Evolutionary conservation across 1,139 yeast genomes (phyloP).

Genomic region (Yamadazyma taylorii): DNA sequence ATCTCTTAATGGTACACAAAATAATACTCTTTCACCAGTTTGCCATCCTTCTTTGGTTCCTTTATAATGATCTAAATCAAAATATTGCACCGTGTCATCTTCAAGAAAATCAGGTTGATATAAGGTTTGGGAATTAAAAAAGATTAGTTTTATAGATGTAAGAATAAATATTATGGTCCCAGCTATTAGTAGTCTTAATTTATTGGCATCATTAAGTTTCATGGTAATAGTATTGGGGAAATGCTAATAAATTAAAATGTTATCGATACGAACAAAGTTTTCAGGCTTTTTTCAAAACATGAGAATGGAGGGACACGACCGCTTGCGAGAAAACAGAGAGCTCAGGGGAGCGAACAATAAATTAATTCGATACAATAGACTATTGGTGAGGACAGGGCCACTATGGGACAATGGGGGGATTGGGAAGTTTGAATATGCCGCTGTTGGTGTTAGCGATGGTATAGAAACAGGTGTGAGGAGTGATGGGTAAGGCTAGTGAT

Average conservation of each 20-base stretch:
- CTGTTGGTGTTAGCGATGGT: no score
- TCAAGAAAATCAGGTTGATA: conserved; percentile 26
- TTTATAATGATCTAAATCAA: conserved; percentile 44
- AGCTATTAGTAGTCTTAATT: conserved; percentile 10
- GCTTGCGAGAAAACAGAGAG: no score
- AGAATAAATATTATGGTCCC: conserved; percentile 8
- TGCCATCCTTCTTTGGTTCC: conserved; percentile 57
- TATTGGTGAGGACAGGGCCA: no score
- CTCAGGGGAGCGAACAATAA: no score
- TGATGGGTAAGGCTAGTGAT: no score
- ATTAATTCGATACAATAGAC: no score
- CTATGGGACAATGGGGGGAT: no score
- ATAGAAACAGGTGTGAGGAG: no score
- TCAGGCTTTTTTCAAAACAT: no score
- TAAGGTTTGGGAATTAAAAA: conserved; percentile 8
- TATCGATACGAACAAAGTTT: no score
- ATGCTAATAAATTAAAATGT: neutral
- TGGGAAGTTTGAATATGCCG: no score
- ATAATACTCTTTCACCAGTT: conserved; percentile 51
- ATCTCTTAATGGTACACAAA: conserved; percentile 61
- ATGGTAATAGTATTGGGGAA: neutral
- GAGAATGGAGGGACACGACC: no score
- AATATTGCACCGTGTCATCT: conserved; percentile 35
- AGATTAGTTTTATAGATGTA: conserved; percentile 7
- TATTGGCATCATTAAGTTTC: conserved; percentile 9